A percentile compares a stretch with the other conserved stretches of the same genome.
Evolutionary conservation across 805 yeast genomes (phyloP).

Genomic region (Ogataea philodendri): DNA sequence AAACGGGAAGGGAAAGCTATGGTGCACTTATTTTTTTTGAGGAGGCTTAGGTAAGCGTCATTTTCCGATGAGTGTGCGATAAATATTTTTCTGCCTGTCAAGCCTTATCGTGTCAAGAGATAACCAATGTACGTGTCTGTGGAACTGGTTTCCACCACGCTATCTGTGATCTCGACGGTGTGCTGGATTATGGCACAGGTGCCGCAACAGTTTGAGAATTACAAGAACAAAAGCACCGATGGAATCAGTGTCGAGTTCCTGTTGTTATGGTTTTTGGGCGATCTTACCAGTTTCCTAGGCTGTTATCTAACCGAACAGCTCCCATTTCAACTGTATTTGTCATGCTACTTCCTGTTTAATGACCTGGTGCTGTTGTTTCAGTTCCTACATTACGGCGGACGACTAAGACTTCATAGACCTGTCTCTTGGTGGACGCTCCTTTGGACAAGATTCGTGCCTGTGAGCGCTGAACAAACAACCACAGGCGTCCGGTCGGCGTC

Average conservation of each 20-base stretch:
- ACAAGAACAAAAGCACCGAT: constrained; percentile 30
- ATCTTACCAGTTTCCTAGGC: constrained; percentile 48
- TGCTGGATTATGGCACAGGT: constrained; percentile 38
- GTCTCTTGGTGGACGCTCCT: constrained; percentile 4
- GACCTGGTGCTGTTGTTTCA: constrained; percentile 70
- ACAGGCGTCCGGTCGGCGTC: neutral
- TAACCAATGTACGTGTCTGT: constrained; percentile 1
- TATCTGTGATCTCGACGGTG: constrained; percentile 32
- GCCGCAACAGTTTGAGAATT: constrained; percentile 37
- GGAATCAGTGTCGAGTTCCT: constrained; percentile 34
- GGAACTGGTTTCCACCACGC: constrained; percentile 18
- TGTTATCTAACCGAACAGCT: constrained; percentile 75
- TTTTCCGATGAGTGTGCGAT: too few species aligned
- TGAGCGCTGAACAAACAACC: constrained; percentile 4
- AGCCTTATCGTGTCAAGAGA: constrained; percentile 5
- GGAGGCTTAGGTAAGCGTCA: neutral
- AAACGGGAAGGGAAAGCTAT: neutral
- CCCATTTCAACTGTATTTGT: constrained; percentile 74
- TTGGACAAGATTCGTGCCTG: constrained; percentile 35
- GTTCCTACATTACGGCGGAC: constrained; percentile 63
- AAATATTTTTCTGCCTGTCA: constrained; percentile 1
- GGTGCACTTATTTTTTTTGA: neutral
- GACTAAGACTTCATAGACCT: constrained; percentile 10
- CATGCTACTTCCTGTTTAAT: constrained; percentile 69
- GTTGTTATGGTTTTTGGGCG: constrained; percentile 36